Percentiles rank a stretch among this genome's conserved stretches.
Conservation (phyloP, 331 rosid species). For the Phaseolus coccineus region DNA sequence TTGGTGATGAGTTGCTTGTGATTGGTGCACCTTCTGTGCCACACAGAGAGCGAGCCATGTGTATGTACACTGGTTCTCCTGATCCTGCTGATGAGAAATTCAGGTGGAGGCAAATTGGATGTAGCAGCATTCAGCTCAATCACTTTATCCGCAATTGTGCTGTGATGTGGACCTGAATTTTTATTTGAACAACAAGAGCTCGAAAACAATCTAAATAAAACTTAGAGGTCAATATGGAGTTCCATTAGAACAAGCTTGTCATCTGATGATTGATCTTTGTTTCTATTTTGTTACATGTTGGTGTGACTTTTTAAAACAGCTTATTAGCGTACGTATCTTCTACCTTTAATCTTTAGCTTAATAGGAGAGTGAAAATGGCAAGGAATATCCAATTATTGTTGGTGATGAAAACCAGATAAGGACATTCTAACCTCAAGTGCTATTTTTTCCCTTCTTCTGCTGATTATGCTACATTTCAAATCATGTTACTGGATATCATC, state of each 20-base stretch:
- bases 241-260: slow-evolving; percentile 20
- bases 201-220: slow-evolving; percentile 34
- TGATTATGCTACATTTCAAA: slow-evolving; percentile 20
- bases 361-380: slow-evolving; percentile 25
- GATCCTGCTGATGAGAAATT: slow-evolving; percentile 58
- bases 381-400: slow-evolving; percentile 32
- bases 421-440: slow-evolving; percentile 15
- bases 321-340: slow-evolving; percentile 19
- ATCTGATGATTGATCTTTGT: slow-evolving; percentile 34
- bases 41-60: slow-evolving; percentile 41
- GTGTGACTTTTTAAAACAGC: slow-evolving; percentile 18
- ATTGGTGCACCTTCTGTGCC: slow-evolving; percentile 63
- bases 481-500: background rate
- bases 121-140: slow-evolving; percentile 56
- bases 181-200: background rate
- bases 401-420: slow-evolving; percentile 19
- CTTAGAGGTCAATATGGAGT: slow-evolving; percentile 13
- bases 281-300: background rate
- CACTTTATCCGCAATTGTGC: slow-evolving; percentile 80
- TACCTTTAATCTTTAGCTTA: background rate
- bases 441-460: background rate
- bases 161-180: slow-evolving; percentile 73
- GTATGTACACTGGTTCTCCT: slow-evolving; percentile 70
- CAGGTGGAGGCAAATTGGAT: slow-evolving; percentile 68
- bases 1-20: slow-evolving; percentile 76